phyloP scores from a whole-genome alignment of 2,329 filamentous ascomycete species.

The Claviceps paspali region DNA sequence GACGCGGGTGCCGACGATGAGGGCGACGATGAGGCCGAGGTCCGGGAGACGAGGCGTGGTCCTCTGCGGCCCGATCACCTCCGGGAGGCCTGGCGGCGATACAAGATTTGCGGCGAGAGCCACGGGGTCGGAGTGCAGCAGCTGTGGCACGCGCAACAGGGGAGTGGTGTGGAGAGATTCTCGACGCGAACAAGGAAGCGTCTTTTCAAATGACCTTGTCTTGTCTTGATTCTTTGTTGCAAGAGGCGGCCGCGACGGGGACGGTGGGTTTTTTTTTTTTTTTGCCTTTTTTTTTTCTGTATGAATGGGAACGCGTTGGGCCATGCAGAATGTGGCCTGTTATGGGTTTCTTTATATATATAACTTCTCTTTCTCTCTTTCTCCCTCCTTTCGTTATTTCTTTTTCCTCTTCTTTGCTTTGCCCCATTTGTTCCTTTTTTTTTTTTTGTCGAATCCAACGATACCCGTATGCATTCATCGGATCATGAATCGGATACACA shows the following conservation, averaged over 20 bases:
- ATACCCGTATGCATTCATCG: slow-evolving; percentile 2
- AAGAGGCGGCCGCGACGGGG: too few species aligned
- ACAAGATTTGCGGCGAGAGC: slow-evolving; percentile 47
- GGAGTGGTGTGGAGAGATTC: slow-evolving; percentile 45
- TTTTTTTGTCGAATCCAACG: not conserved
- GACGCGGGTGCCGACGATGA: slow-evolving; percentile 19
- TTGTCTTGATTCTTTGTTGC: too few species aligned
- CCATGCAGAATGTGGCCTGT: too few species aligned
- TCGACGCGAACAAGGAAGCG: slow-evolving; percentile 35
- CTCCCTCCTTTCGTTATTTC: too few species aligned
- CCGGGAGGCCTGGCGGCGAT: slow-evolving; percentile 55
- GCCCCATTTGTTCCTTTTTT: too few species aligned
- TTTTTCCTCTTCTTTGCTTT: too few species aligned
- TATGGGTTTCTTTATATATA: too few species aligned
- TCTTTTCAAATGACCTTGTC: slow-evolving; percentile 38
- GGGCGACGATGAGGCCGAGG: slow-evolving; percentile 16
- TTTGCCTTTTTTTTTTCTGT: too few species aligned
- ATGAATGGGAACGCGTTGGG: too few species aligned
- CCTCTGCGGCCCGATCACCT: slow-evolving; percentile 62
- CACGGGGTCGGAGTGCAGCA: slow-evolving; percentile 45
- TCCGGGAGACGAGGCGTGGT: slow-evolving; percentile 22
- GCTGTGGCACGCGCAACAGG: slow-evolving; percentile 45
- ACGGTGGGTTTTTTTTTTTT: too few species aligned
- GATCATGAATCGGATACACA: not conserved
- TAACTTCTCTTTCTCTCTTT: not conserved